phyloP scores from a whole-genome alignment of 768 basidiomycete genomes.

The Clitopilus hobsonii region DNA sequence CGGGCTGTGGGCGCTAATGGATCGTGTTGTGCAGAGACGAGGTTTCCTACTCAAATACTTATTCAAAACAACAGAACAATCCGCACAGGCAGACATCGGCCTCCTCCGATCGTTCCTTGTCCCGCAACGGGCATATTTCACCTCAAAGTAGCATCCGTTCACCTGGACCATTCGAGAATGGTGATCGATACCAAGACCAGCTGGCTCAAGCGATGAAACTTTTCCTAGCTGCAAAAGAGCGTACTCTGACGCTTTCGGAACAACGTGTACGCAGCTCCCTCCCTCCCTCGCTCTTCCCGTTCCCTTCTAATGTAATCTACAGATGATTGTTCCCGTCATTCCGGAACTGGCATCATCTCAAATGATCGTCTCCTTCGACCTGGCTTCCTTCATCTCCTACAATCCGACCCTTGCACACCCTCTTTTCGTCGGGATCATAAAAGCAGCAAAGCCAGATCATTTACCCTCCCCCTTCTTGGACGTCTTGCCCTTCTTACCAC shows the following conservation, averaged over 20 bases:
- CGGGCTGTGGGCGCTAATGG: neutral
- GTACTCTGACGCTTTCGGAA: slow-evolving; percentile 71
- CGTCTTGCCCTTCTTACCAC: slow-evolving; percentile 61
- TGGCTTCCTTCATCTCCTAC: slow-evolving; percentile 58
- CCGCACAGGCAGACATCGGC: slow-evolving; percentile 27
- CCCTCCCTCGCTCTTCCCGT: neutral
- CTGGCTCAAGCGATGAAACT: slow-evolving; percentile 64
- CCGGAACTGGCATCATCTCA: slow-evolving; percentile 38
- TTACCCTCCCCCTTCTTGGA: slow-evolving; percentile 53
- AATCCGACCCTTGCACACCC: slow-evolving; percentile 71
- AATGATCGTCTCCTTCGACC: slow-evolving; percentile 64
- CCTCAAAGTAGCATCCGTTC: slow-evolving; percentile 8
- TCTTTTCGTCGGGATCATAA: slow-evolving; percentile 55
- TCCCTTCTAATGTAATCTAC: slow-evolving; percentile 5
- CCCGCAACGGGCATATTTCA: slow-evolving; percentile 10
- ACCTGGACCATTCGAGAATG: slow-evolving; percentile 38
- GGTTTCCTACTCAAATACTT: slow-evolving; percentile 38
- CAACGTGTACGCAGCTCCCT: slow-evolving; percentile 49
- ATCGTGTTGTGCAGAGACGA: slow-evolving; percentile 31
- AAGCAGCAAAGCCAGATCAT: slow-evolving; percentile 25
- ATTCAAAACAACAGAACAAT: slow-evolving; percentile 26
- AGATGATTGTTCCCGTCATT: slow-evolving; percentile 52
- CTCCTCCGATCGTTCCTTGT: slow-evolving; percentile 31
- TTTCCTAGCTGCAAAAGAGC: slow-evolving; percentile 62
- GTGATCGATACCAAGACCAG: slow-evolving; percentile 51